Base-by-base conservation (phyloP, 1,284 basidiomycete genomes). In the Cerrena zonata region DNA sequence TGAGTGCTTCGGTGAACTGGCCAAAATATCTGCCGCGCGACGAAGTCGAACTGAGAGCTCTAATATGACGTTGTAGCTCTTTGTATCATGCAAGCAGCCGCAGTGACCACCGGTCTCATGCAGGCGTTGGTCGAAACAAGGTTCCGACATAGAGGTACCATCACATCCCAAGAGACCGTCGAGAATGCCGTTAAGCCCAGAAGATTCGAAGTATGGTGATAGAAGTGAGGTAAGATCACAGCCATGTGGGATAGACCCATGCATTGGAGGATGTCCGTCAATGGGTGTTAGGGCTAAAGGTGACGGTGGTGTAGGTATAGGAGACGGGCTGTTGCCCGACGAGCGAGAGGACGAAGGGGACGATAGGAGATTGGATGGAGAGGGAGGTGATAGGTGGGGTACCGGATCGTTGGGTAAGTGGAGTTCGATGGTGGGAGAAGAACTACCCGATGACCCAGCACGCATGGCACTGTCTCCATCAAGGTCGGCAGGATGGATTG, bases 31-130 rank as follows among this genome's bases (percentile, higher is more conserved):
- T 22, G 76, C 75, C 2, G 80, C 79, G 55, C 75, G 79, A 26
- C 81, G 72, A 25, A 85, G 70, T 48, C 80, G 71, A 25, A 84
- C 66, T 1, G 82, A 84, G 23, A 85, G 68, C 57, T 84, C 82
- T 7, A 84, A 74, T 23, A 82, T 69, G 36, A 74, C 75, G 49
- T 69, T 77, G 58, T 84, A 84, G 56, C 69, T 76, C 25, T 69
- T 60, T 24, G 69, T 56, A 52, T 83, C 79, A 47, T 74, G 69
- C 39, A 84, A 68, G 58, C 83, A 85, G 5, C 77, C 79, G 52
- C 82, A 85, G 47, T 79, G 78, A 5, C 69, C 69, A 22, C 56
- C 59, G 12, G 40, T 41, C 43, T 51, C 42, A 26, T 42, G 23
- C 7, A 51, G 53, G 22, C 48, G 47, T 18, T 58, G 45, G 40